A percentile compares a stretch with the other conserved stretches of the same genome.
phyloP scores from a whole-genome alignment of 768 basidiomycete genomes.

The Collybiopsis confluens region DNA sequence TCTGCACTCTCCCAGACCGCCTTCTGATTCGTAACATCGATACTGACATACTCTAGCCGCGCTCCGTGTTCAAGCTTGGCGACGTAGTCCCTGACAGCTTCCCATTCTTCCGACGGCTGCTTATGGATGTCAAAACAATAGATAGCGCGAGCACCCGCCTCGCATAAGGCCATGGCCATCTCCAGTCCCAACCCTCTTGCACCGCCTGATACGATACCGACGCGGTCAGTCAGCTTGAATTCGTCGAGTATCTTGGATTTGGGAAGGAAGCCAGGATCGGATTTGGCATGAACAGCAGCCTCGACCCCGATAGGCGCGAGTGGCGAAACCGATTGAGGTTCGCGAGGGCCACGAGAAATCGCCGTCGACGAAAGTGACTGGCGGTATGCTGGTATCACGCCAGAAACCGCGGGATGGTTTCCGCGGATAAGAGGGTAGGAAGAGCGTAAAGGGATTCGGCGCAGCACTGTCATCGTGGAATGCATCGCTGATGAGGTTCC shows the following conservation, averaged over 20 bases:
- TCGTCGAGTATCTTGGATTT: constrained; percentile 55
- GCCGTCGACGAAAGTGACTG: too few species aligned
- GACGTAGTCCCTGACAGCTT: constrained; percentile 48
- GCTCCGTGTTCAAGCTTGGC: constrained; percentile 34
- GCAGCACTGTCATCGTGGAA: too few species aligned
- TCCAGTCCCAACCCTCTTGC: constrained; percentile 78
- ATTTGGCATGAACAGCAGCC: constrained; percentile 46
- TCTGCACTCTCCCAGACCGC: constrained; percentile 51
- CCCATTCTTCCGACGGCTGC: constrained; percentile 55
- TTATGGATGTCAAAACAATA: constrained; percentile 66
- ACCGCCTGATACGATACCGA: constrained; percentile 60
- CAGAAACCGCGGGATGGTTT: too few species aligned
- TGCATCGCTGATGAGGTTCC: too few species aligned
- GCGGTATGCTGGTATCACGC: too few species aligned
- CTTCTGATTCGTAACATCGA: constrained; percentile 64
- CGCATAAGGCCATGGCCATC: constrained; percentile 70
- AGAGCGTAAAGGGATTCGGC: too few species aligned
- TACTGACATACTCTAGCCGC: constrained; percentile 55
- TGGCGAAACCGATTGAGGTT: constrained; percentile 41
- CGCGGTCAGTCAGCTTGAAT: constrained; percentile 52
- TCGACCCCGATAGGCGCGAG: constrained; percentile 60
- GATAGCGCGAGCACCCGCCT: constrained; percentile 65
- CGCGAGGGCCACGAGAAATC: too few species aligned
- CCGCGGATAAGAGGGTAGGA: too few species aligned
- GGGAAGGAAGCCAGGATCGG: constrained; percentile 26